Base-by-base conservation (phyloP, 163 green algal genomes). In the Scenedesmus sp. region DNA sequence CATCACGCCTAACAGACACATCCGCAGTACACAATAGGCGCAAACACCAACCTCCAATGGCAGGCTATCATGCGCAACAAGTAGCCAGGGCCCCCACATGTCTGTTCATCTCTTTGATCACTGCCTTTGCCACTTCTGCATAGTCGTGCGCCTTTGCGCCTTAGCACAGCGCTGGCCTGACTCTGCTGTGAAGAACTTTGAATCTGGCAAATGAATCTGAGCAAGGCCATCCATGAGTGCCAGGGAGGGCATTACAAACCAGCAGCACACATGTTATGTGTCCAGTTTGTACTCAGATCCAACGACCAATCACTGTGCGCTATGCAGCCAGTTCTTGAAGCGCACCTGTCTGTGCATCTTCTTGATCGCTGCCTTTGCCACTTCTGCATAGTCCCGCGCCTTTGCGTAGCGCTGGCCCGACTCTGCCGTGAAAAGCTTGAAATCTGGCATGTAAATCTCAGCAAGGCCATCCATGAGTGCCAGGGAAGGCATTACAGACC, bases 371-470 rank as follows among this genome's bases (percentile, higher is more conserved):
- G 62, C 85, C 2, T 64, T 74, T 15, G 91, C 91, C 16, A 73
- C 20, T 57, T 89, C 60, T 8, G 91, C 60, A 54, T 93, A 93
- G 77, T 93, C 85, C 18, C 54, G 62, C 10, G 91, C 85, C 81
- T 91, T 90, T 3, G 73, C 67, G 55, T 90, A 90, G 10, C 60
- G 62, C 55, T 84, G 56, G 4, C n/a, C 66, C 18, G 82, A 90
- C 55, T 92, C 90, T 8, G 83, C 3, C 2, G 83, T 90, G 74
- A 79, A 92, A 16, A 91, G 91, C 86, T 93, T 88, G 84, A 93
- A 90, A 56, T 90, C 84, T 62, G 90, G 90, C 90, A 93, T 91
- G 90, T 93, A 93, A 34, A 93, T 91, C 77, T 93, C 91, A 1
- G 91, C 85, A 16, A 93, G 64, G 10, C 91, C 91, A 8, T 93